Evolutionary conservation across 352 stramenopile genomes (phyloP).

Genomic region (Phytophthora tentaculata): DNA sequence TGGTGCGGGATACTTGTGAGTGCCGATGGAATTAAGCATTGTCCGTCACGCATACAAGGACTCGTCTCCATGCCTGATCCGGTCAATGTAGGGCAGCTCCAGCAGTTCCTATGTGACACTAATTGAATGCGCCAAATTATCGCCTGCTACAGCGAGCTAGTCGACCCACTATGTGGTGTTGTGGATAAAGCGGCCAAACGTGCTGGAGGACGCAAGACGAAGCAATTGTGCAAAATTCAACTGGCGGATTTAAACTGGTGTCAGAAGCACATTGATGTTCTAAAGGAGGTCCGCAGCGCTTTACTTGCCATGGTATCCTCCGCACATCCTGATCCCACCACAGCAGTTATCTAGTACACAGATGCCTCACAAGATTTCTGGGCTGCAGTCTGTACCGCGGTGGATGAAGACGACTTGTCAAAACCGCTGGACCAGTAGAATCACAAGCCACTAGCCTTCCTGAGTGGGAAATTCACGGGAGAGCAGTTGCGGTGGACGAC

Average conservation of each 20-base stretch:
- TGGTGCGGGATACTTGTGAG: conserved; percentile 8
- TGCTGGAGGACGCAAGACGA: too few relatives aligned
- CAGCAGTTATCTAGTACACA: conserved; percentile 3
- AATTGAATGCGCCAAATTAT: conserved; percentile 5
- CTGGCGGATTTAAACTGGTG: too few relatives aligned
- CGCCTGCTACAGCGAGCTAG: too few relatives aligned
- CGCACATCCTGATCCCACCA: conserved; percentile 1
- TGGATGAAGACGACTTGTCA: conserved; percentile 2
- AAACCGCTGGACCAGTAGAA: conserved; percentile 8
- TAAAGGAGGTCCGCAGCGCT: too few relatives aligned
- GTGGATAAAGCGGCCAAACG: too few relatives aligned
- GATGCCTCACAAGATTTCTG: conserved; percentile 14
- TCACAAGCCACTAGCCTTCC: conserved; percentile 7
- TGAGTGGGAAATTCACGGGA: conserved; percentile 12
- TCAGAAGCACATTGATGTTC: too few relatives aligned
- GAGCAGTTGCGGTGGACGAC: conserved; percentile 13
- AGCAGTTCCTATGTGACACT: conserved; percentile 1
- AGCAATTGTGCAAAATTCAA: too few relatives aligned
- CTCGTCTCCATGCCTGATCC: conserved; percentile 2
- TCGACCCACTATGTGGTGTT: too few relatives aligned
- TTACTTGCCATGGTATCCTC: conserved; percentile 5
- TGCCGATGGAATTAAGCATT: conserved; percentile 5
- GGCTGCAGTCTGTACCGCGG: conserved; percentile 1
- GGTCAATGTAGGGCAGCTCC: conserved; percentile 1
- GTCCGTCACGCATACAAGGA: neutral